phyloP scores from a whole-genome alignment of 169 alveolate species.

The Fabrea salina region DNA sequence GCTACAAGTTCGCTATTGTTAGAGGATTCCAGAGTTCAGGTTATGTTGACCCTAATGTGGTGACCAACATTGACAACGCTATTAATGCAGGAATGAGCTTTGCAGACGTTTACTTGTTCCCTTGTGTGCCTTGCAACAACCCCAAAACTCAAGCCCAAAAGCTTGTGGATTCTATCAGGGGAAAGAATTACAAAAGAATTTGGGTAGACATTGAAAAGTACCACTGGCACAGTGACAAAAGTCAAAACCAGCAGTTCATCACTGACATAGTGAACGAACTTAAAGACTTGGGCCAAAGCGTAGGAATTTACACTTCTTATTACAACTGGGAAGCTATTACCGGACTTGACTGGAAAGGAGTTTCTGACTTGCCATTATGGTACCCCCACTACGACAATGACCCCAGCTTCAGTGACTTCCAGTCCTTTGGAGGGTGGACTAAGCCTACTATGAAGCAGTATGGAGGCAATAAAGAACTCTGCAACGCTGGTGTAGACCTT shows the following conservation, averaged over 20 bases:
- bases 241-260: slow-evolving; percentile 50
- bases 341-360: slow-evolving; percentile 48
- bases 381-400: slow-evolving; percentile 65
- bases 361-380: slow-evolving; percentile 53
- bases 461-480: slow-evolving; percentile 48
- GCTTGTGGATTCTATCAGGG: background rate
- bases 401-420: slow-evolving; percentile 52
- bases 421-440: slow-evolving; percentile 59
- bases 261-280: slow-evolving; percentile 37
- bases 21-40: slow-evolving; percentile 66
- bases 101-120: slow-evolving; percentile 67
- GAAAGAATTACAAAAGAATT: slow-evolving; percentile 36
- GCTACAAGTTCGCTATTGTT: slow-evolving; percentile 53
- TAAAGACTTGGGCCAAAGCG: slow-evolving; percentile 36
- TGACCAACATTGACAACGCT: slow-evolving; percentile 38
- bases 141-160: background rate
- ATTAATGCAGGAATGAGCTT: slow-evolving; percentile 51
- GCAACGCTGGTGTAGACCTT: slow-evolving; percentile 59
- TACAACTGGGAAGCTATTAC: slow-evolving; percentile 59
- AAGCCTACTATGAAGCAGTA: slow-evolving; percentile 57
- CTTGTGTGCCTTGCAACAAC: slow-evolving; percentile 41
- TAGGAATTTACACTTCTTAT: slow-evolving; percentile 52
- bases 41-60: slow-evolving; percentile 51
- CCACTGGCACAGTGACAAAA: slow-evolving; percentile 40
- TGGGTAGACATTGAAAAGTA: slow-evolving; percentile 68